A percentile compares a stretch with the other conserved stretches of the same genome.
Evolutionary conservation across 1,284 basidiomycete species (phyloP).

Genomic region (Hymenochaete sp.): DNA sequence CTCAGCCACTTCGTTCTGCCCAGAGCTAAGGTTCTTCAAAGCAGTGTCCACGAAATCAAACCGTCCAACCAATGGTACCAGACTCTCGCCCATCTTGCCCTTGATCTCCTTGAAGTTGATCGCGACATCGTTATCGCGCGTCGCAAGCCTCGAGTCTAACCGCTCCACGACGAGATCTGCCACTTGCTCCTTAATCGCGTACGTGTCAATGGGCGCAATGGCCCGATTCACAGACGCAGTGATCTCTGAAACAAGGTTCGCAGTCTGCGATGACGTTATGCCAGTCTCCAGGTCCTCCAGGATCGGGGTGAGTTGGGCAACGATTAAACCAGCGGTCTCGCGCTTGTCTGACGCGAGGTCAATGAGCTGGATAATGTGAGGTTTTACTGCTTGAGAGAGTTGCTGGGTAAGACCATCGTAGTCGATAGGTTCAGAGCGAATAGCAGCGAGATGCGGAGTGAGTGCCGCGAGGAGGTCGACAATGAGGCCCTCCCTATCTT

Average conservation of each 20-base stretch:
- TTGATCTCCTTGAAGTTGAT: slow-evolving; percentile 56
- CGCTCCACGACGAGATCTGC: slow-evolving; percentile 78
- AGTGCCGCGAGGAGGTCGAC: slow-evolving; percentile 51
- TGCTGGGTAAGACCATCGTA: slow-evolving; percentile 66
- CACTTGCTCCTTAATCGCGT: slow-evolving; percentile 78
- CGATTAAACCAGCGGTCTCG: slow-evolving; percentile 73
- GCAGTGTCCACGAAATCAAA: slow-evolving; percentile 34
- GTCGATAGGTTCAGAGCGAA: slow-evolving; percentile 59
- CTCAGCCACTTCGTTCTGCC: slow-evolving; percentile 4
- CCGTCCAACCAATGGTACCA: slow-evolving; percentile 40
- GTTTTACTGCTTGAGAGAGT: slow-evolving; percentile 75
- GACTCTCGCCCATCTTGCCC: slow-evolving; percentile 42
- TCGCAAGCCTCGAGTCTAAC: slow-evolving; percentile 66
- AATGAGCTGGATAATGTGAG: slow-evolving; percentile 77
- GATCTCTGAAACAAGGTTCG: slow-evolving; percentile 47
- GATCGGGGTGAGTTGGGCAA: slow-evolving; percentile 61
- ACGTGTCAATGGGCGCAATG: slow-evolving; percentile 67
- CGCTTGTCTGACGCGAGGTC: slow-evolving; percentile 79
- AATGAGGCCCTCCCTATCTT: slow-evolving; percentile 47
- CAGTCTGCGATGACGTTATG: slow-evolving; percentile 40
- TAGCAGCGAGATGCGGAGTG: slow-evolving; percentile 48
- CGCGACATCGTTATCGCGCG: slow-evolving; percentile 49
- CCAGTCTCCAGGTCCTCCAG: slow-evolving; percentile 40
- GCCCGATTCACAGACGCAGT: slow-evolving; percentile 58
- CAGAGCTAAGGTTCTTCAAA: slow-evolving; percentile 2